Evolutionary conservation across 768 basidiomycete species (phyloP), one percentile per base, ranked within the genome.

Genomic region (Kwoniella sp.): DNA sequence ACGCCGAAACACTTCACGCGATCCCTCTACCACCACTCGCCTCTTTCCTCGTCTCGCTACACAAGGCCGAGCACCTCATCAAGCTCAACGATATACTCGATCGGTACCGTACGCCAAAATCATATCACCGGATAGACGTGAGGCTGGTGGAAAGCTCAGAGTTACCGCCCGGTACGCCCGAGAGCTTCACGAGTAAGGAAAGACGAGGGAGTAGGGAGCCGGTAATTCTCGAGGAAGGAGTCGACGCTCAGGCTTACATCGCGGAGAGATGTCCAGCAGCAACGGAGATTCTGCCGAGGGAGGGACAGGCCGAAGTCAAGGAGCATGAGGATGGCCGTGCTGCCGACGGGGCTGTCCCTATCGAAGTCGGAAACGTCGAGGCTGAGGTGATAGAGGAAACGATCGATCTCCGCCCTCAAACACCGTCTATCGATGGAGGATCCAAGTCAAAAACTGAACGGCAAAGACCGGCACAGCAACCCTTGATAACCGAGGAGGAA

Each of bases 41-140:
- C 20, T 57, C 55, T 20, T 75, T 72, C 63, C 69, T 75, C 50
- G 38, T 62, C 8, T 31, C 31, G 13, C 56, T 75, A 9, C 31
- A 58, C 26, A 26, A 28, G 37, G 63, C 68, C 11, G 67, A 73
- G 31, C 71, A 73, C 37, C 66, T 75, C 12, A 23, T 70, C 25
- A 69, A 68, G 63, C 67, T 75, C 4, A 59, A 75, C 30, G 73
- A 75, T 37, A 67, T 75, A 1, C 61, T 75, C 20, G 67, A 70
- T 13, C 34, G 71, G 26, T 75, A 67, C 37, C 55, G 67, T 13
- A 75, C 73, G 25, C 73, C 73, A 5, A 68, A 66, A 47, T 65
- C 65, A 20, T 75, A 75, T 63, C 73, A 75, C 56, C 48, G 73
- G 4, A 57, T 75, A 17, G 73, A 75, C 63, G 69, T 73, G 12